Conservation (phyloP, 345 rosid genomes). For the Streptanthus diversifolius region DNA sequence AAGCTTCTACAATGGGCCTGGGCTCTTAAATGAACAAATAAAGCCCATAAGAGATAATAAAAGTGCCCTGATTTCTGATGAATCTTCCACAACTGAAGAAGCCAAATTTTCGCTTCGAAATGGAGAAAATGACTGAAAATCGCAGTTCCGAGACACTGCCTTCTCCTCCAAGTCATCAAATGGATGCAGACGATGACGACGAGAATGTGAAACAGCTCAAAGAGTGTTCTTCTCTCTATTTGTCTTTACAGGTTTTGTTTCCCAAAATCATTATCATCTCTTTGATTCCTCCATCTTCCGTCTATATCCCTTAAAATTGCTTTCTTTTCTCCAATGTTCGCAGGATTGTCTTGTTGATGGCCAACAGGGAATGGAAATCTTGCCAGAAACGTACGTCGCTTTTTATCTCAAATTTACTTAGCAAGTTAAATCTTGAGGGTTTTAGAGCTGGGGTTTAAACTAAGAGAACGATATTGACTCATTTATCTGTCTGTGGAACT, state of each 20-base stretch:
- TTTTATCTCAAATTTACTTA: not conserved
- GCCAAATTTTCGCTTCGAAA: not conserved
- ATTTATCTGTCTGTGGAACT: not conserved
- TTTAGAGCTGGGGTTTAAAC: slow-evolving; percentile 12
- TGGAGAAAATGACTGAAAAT: slow-evolving; percentile 25
- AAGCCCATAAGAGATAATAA: slow-evolving; percentile 1
- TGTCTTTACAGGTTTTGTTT: slow-evolving; percentile 59
- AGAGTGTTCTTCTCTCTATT: slow-evolving; percentile 73
- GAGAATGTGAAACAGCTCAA: slow-evolving; percentile 85
- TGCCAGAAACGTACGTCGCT: slow-evolving; percentile 65
- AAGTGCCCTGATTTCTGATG: not conserved
- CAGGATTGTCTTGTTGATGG: slow-evolving; percentile 75
- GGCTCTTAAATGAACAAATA: not conserved
- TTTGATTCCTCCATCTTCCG: not conserved
- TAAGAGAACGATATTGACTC: not conserved
- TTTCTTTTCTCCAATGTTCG: not conserved
- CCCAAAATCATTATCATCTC: not conserved
- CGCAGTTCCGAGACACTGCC: not conserved
- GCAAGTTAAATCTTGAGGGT: not conserved
- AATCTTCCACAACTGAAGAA: not conserved
- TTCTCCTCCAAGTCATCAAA: slow-evolving; percentile 40
- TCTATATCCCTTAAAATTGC: slow-evolving; percentile 16
- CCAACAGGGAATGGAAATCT: slow-evolving; percentile 77
- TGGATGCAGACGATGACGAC: slow-evolving; percentile 75
- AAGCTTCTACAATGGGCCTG: slow-evolving; percentile 13